Evolutionary conservation across 257 asterid genomes (phyloP).

Genomic region (Lantana camara): DNA sequence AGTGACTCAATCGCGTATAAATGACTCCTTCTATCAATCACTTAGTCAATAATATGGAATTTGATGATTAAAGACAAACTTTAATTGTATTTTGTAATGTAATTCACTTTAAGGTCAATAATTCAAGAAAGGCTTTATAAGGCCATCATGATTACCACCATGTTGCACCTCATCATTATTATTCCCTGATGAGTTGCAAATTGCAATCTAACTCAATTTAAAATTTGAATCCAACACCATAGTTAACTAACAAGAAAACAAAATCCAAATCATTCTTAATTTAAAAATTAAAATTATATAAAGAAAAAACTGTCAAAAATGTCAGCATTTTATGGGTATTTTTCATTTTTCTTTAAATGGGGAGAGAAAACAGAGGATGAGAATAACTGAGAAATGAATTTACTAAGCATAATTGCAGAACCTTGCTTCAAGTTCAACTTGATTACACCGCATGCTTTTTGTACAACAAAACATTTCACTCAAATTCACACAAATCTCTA

Average conservation of each 20-base stretch:
- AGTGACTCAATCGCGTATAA: background rate
- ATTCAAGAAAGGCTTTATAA: background rate
- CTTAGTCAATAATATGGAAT: no score
- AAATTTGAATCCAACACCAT: background rate
- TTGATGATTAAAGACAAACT: background rate
- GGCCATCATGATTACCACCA: background rate
- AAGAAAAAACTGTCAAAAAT: background rate
- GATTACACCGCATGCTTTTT: conserved; percentile 21
- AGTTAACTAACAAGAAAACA: background rate
- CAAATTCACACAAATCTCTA: conserved; percentile 22
- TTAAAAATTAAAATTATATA: background rate
- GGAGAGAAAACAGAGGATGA: background rate
- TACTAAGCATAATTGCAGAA: background rate
- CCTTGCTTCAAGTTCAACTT: conserved; percentile 13
- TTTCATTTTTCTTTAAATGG: no score
- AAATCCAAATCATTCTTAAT: background rate
- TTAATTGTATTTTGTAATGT: background rate
- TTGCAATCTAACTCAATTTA: background rate
- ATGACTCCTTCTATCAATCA: background rate
- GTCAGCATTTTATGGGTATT: no score
- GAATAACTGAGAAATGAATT: background rate
- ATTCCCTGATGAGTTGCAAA: conserved; percentile 11
- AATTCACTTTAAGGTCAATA: background rate
- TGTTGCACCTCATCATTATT: conserved; percentile 1
- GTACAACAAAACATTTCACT: conserved; percentile 31